These are phyloP conservation scores for Macaranga tanarius DNA, from an alignment of 441 rosid species.

Conservation along the genomic window DNA sequence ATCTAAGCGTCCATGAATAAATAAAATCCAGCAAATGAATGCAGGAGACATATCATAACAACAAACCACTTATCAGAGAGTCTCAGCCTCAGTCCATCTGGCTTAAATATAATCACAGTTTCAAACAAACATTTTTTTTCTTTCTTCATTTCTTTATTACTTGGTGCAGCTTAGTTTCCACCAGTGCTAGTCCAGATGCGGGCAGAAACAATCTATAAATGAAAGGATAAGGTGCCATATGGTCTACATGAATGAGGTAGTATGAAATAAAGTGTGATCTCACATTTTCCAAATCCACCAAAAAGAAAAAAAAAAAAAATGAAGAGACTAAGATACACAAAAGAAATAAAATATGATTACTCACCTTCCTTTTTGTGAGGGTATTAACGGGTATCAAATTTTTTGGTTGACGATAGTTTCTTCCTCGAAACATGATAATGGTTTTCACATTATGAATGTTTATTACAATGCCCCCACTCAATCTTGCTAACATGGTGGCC, in stretches of 20 bases:
- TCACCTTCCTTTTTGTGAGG: constrained; percentile 92
- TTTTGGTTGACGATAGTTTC: constrained; percentile 96
- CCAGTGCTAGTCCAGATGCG: not conserved
- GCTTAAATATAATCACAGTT: not conserved
- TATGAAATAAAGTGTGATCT: not conserved
- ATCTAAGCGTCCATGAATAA: not conserved
- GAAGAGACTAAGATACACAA: not conserved
- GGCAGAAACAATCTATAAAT: not conserved
- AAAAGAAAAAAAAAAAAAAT: not conserved
- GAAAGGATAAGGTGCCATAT: not conserved
- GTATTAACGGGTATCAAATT: constrained; percentile 90
- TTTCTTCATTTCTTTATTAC: not conserved
- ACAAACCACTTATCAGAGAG: not conserved
- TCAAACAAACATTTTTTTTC: not conserved
- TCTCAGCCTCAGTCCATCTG: not conserved
- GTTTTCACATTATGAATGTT: constrained; percentile 89
- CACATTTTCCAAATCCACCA: not conserved
- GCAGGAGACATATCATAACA: not conserved
- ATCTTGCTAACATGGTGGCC: constrained; percentile 85
- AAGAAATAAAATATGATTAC: constrained; percentile 17
- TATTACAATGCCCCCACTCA: constrained; percentile 89
- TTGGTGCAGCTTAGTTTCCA: not conserved
- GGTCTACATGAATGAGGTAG: not conserved
- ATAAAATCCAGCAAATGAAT: not conserved
- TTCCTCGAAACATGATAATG: constrained; percentile 93